A percentile compares a stretch with the other conserved stretches of the same genome.
Conservation (phyloP, 1,139 yeast genomes). For the Candida buenavistaensis region DNA sequence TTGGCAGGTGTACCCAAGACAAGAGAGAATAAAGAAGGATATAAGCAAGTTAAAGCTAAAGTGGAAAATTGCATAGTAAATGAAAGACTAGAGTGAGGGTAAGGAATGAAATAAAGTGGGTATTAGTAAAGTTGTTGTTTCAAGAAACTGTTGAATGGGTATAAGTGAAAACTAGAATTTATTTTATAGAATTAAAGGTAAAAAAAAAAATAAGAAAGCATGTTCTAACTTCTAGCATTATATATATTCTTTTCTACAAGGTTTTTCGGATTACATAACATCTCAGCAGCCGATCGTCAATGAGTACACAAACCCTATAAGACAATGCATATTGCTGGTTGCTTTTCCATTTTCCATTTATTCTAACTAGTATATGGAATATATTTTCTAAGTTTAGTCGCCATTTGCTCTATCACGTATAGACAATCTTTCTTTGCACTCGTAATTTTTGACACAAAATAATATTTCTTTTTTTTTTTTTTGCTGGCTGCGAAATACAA, state of each 20-base stretch:
- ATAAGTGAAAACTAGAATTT: conserved; percentile 1
- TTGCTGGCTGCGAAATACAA: conserved; percentile 12
- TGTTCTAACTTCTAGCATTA: neutral
- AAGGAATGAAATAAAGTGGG: conserved; percentile 14
- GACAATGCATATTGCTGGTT: neutral
- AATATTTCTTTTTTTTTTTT: neutral
- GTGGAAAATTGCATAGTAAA: conserved; percentile 34
- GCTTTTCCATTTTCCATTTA: neutral
- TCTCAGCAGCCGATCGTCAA: neutral
- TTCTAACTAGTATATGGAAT: neutral
- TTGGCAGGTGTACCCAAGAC: conserved; percentile 31
- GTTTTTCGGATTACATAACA: neutral
- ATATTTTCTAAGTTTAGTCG: neutral
- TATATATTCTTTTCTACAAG: neutral
- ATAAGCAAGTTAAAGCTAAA: conserved; percentile 19
- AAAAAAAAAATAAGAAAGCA: neutral
- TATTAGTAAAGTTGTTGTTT: conserved; percentile 12
- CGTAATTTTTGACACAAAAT: conserved; percentile 14
- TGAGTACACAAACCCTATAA: neutral
- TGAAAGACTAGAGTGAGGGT: conserved; percentile 25
- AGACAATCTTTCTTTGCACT: conserved; percentile 5
- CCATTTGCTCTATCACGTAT: neutral
- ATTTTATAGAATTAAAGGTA: neutral
- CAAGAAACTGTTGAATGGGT: conserved; percentile 8
- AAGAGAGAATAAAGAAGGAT: conserved; percentile 19